Evolutionary conservation across 148 eudicot species (phyloP).

Genomic region (Chenopodium quinoa): DNA sequence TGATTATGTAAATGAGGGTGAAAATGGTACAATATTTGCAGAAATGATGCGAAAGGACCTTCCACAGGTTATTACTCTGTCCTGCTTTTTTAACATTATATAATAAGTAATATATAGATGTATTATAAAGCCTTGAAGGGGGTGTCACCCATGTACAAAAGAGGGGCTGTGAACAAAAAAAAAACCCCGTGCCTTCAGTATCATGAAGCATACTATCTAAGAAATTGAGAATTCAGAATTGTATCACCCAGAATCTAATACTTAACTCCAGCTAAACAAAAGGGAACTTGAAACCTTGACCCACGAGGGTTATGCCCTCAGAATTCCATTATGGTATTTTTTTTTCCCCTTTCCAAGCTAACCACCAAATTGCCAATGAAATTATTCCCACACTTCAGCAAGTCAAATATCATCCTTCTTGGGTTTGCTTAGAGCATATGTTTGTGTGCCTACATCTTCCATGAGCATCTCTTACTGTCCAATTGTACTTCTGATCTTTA

Average conservation of each 20-base stretch:
- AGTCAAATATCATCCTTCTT: background rate
- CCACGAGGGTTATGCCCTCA: background rate
- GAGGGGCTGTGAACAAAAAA: background rate
- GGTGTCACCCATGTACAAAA: background rate
- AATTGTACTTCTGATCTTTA: background rate
- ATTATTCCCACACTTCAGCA: background rate
- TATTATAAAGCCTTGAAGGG: background rate
- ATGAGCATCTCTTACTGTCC: background rate
- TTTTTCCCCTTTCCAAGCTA: background rate
- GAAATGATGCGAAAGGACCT: conserved; percentile 98
- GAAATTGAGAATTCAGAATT: background rate
- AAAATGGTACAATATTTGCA: conserved; percentile 89
- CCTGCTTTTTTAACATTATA: background rate
- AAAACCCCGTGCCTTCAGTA: no score
- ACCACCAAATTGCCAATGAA: background rate
- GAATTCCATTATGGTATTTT: background rate
- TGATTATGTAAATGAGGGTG: conserved; percentile 96
- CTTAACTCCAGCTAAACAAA: background rate
- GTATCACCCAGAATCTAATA: background rate
- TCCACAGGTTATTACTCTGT: conserved; percentile 66
- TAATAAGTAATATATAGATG: background rate
- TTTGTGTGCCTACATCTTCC: background rate
- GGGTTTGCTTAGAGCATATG: background rate
- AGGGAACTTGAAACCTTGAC: background rate
- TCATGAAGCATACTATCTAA: background rate